Percentiles rank a stretch among this genome's conserved stretches.
These are phyloP conservation scores for Avicennia marina DNA, from an alignment of 257 asterid genomes.

Conservation along the genomic window DNA sequence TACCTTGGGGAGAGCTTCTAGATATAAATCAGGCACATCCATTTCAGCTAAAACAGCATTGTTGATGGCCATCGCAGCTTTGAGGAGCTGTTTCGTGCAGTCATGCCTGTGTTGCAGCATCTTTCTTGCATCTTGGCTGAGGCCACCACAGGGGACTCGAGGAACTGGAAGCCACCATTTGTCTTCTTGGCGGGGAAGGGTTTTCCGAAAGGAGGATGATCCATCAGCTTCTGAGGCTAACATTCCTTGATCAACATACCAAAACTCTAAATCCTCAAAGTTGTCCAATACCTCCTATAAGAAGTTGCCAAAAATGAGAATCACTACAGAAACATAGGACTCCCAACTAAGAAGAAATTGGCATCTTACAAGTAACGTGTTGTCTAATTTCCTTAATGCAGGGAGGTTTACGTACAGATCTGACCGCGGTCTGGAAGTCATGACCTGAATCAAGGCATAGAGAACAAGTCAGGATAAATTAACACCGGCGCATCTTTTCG, in stretches of 20 bases:
- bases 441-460: conserved; percentile 46
- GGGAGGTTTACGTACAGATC: conserved; percentile 81
- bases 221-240: conserved; percentile 62
- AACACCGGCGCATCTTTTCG: too few relatives aligned
- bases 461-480: background rate
- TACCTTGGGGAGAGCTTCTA: conserved; percentile 93
- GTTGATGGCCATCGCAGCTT: conserved; percentile 85
- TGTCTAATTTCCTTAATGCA: conserved; percentile 89
- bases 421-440: conserved; percentile 72
- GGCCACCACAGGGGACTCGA: conserved; percentile 81
- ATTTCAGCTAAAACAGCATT: conserved; percentile 68
- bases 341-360: background rate
- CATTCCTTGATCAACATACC: conserved; percentile 92
- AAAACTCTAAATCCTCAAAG: conserved; percentile 67
- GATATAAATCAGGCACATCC: conserved; percentile 87
- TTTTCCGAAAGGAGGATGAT: conserved; percentile 56
- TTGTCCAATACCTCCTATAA: conserved; percentile 83
- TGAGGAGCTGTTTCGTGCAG: conserved; percentile 77
- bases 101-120: conserved; percentile 66
- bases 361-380: conserved; percentile 73
- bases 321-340: background rate
- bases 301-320: background rate
- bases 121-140: conserved; percentile 52
- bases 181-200: conserved; percentile 63
- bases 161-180: conserved; percentile 99